phyloP scores from a whole-genome alignment of 2,329 filamentous ascomycete species.

The Leptosphaerulina australis region DNA sequence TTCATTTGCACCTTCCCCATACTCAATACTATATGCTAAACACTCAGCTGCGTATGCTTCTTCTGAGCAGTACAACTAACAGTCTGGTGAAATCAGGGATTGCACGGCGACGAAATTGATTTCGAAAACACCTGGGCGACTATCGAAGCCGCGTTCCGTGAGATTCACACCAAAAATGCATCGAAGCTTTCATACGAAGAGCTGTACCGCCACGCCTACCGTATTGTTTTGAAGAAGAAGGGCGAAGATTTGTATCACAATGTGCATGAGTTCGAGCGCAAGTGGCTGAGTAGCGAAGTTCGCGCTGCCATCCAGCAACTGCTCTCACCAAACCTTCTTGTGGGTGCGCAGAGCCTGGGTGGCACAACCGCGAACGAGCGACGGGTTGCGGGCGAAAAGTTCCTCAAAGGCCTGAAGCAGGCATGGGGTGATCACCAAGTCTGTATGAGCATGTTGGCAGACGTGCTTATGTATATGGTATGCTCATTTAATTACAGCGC shows the following conservation, averaged over 20 bases:
- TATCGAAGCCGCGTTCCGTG: constrained; percentile 75
- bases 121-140: constrained; percentile 86
- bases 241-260: constrained; percentile 80
- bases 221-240: constrained; percentile 87
- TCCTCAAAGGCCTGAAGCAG: constrained; percentile 75
- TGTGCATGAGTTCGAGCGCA: constrained; percentile 79
- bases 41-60: constrained; percentile 16
- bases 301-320: constrained; percentile 71
- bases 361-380: constrained; percentile 75
- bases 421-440: constrained; percentile 89
- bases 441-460: constrained; percentile 95
- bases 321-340: constrained; percentile 72
- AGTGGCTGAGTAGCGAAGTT: constrained; percentile 78
- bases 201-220: constrained; percentile 91
- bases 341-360: constrained; percentile 55
- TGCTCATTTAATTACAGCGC: constrained; percentile 29
- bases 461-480: constrained; percentile 95
- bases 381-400: constrained; percentile 79
- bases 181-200: constrained; percentile 92
- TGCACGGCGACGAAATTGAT: constrained; percentile 69
- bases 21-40: background rate
- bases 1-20: constrained; percentile 3
- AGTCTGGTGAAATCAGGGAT: constrained; percentile 53
- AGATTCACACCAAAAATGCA: constrained; percentile 92
- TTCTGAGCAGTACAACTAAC: constrained; percentile 17